These are phyloP conservation scores for Nemania sp. DNA, from an alignment of 2,329 filamentous ascomycete species.

Conservation along the genomic window DNA sequence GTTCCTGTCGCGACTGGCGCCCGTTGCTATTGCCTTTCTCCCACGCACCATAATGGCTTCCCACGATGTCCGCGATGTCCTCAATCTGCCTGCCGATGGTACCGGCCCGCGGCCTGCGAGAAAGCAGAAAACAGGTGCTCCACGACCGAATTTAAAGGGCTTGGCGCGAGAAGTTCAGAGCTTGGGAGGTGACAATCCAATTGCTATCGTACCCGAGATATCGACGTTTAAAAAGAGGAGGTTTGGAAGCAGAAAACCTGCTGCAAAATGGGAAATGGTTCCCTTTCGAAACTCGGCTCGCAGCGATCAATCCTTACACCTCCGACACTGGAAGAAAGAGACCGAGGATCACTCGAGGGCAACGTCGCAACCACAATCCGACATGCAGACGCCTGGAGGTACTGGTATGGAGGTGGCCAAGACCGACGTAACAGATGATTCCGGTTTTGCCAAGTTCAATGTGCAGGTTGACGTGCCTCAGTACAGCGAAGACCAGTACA, in stretches of 20 bases:
- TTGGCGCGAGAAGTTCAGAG: conserved; percentile 75
- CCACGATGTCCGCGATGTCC: conserved; percentile 87
- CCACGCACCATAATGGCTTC: conserved; percentile 70
- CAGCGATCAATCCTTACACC: conserved; percentile 71
- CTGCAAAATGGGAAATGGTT: conserved; percentile 73
- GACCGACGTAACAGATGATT: conserved; percentile 65
- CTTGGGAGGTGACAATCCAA: conserved; percentile 74
- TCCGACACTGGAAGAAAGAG: conserved; percentile 85
- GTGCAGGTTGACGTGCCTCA: conserved; percentile 80
- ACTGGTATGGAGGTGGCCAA: conserved; percentile 55
- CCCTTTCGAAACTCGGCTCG: conserved; percentile 84
- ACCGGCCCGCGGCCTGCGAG: conserved; percentile 71
- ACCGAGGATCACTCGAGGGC: conserved; percentile 55
- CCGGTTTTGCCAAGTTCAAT: conserved; percentile 87
- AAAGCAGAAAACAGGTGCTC: conserved; percentile 76
- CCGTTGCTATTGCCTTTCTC: conserved; percentile 4
- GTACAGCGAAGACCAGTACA: conserved; percentile 91
- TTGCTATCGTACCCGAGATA: conserved; percentile 72
- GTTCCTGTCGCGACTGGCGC: neutral
- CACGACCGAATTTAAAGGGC: conserved; percentile 71
- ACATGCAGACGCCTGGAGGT: conserved; percentile 46
- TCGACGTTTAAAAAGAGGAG: conserved; percentile 70
- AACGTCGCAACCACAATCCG: conserved; percentile 39
- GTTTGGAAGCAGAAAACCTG: conserved; percentile 66
- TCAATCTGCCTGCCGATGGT: conserved; percentile 78